Base-by-base conservation (phyloP, 1,139 yeast species). In the Lodderomyces orthopsilosis region DNA sequence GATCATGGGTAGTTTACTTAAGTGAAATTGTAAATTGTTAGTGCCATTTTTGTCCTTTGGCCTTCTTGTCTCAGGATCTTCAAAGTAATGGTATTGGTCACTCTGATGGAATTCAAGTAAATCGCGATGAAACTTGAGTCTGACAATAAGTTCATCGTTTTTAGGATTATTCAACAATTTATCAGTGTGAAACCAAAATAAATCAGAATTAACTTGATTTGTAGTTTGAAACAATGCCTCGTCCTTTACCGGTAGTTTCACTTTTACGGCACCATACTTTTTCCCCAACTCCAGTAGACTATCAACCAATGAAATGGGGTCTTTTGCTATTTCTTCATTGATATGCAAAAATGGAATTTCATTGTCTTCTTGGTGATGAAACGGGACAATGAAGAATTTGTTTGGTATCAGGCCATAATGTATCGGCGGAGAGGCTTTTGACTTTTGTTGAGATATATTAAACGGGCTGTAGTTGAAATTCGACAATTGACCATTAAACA, bases 221-320 rank as follows among this genome's bases (percentile, higher is more conserved):
- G 45, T 42, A 6, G 49, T 37, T 27, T 46, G 51, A 24, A 51
- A 13, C 66, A 68, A 35, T 54, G 52, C 70, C 23, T 45, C 43
- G 15, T 51, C 75, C 70, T 17, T 55, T 46, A 6, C 53, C 49
- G 86, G 85, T 0, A 85, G 77, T n/a, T 73, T 67, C 17, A 89
- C 64, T 58, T 86, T 88, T 23, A 87, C 70, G n/a, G 91, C 93
- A 1, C 96, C 96, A 56, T 70, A 75, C 38, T 66, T 55, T 42
- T 59, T 59, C 1, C 89, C 91, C 6, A 66, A 47, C 4, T 64
- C 66, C 21, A 49, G 44, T 2, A 78, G 56, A 19, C 72, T 63
- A 48, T 80, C 83, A 38, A 83, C 70, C 46, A 78, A 74, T 27
- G 56, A 57, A 13, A 77, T 63, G 2, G 82, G 81, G 57, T 82